phyloP scores from a whole-genome alignment of 2,329 filamentous ascomycete species.

The Tricladium varicosporioides region DNA sequence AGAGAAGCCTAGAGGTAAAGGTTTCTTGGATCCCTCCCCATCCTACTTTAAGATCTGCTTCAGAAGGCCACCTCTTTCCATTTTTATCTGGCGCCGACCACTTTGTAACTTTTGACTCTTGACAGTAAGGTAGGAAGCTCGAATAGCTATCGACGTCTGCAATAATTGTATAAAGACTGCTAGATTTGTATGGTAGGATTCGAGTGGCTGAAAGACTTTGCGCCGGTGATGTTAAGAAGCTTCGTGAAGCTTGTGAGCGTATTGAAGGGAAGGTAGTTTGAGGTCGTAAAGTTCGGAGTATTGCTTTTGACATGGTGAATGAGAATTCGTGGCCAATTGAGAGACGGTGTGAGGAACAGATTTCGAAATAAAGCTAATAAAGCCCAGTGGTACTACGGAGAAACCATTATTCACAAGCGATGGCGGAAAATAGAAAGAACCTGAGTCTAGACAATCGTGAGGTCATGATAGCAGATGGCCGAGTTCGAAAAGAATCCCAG shows the following conservation, averaged over 20 bases:
- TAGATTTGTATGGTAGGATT: conserved; percentile 70
- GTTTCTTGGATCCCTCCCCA: conserved; percentile 81
- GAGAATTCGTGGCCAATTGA: no score
- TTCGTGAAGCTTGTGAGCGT: conserved; percentile 35
- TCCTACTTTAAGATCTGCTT: conserved; percentile 78
- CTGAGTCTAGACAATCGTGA: conserved; percentile 4
- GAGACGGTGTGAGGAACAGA: no score
- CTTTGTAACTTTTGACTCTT: conserved; percentile 70
- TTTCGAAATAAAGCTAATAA: no score
- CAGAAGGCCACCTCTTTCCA: conserved; percentile 59
- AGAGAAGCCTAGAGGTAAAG: conserved; percentile 78
- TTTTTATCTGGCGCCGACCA: conserved; percentile 58
- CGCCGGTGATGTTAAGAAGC: conserved; percentile 41
- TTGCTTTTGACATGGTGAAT: conserved; percentile 21
- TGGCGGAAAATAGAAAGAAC: no score
- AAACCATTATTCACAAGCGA: no score
- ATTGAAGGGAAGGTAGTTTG: conserved; percentile 17
- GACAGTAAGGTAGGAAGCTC: conserved; percentile 89
- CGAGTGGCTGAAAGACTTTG: conserved; percentile 73
- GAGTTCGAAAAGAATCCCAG: background rate
- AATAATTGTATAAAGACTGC: conserved; percentile 77
- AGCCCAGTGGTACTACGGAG: no score
- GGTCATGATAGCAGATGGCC: conserved; percentile 4
- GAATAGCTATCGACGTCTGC: conserved; percentile 84
- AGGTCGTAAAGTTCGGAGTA: conserved; percentile 24